Conservation (phyloP, 768 basidiomycete species). For the Boletus barrowsii region DNA sequence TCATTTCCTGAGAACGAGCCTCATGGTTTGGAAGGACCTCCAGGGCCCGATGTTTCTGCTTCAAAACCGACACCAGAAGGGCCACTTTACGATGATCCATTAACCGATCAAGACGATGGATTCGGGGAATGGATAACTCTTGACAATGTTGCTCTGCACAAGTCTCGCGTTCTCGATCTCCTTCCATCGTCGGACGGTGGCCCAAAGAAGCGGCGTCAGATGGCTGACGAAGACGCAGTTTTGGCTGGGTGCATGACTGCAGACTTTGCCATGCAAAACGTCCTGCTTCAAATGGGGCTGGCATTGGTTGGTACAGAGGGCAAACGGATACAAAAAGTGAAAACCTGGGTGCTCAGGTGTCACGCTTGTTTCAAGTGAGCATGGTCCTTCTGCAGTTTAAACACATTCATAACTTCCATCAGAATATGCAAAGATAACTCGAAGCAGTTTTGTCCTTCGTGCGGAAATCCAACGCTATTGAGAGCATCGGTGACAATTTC, state of each 20-base stretch:
- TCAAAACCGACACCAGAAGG: conserved; percentile 11
- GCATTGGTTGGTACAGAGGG: conserved; percentile 88
- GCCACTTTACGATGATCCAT: conserved; percentile 71
- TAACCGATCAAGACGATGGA: conserved; percentile 71
- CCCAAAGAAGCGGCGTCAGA: conserved; percentile 32
- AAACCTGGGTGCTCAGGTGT: conserved; percentile 94
- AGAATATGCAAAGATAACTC: conserved; percentile 95
- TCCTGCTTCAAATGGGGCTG: conserved; percentile 90
- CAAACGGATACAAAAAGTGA: conserved; percentile 83
- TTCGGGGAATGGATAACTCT: conserved; percentile 99
- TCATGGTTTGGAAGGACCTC: conserved; percentile 29
- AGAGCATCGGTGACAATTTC: conserved; percentile 89
- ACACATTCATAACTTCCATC: conserved; percentile 2
- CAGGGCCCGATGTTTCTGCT: background rate
- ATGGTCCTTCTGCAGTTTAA: background rate
- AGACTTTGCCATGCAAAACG: conserved; percentile 99
- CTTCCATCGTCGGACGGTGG: conserved; percentile 53
- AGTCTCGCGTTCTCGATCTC: conserved; percentile 82
- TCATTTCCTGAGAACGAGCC: conserved; percentile 27
- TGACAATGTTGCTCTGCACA: conserved; percentile 77
- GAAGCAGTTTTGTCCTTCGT: conserved; percentile 96
- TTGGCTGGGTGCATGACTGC: conserved; percentile 92
- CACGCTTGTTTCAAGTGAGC: conserved; percentile 99
- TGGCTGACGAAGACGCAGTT: conserved; percentile 41
- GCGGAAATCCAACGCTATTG: conserved; percentile 87